These are phyloP conservation scores for Paraphaeosphaeria sporulosa DNA, from an alignment of 2,329 filamentous ascomycete genomes.

Conservation along the genomic window DNA sequence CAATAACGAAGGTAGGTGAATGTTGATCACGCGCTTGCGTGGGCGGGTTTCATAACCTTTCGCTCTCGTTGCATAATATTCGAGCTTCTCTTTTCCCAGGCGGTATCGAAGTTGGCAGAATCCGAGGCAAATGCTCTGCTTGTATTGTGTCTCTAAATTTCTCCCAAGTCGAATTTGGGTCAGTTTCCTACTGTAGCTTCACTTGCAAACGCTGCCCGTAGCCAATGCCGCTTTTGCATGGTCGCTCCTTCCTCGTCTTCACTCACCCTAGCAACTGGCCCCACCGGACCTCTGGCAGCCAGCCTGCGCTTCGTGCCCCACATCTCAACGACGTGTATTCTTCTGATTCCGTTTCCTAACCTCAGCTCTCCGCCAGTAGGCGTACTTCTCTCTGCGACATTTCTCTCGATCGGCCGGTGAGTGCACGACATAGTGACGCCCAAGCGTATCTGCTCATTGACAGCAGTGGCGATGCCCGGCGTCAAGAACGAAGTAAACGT, in stretches of 20 bases:
- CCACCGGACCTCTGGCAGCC: background rate
- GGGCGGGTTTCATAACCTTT: background rate
- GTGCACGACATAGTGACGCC: background rate
- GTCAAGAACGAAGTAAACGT: background rate
- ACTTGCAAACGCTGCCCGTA: background rate
- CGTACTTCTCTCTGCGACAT: background rate
- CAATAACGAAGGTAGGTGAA: background rate
- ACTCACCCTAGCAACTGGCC: background rate
- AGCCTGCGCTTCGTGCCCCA: background rate
- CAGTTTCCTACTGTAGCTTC: background rate
- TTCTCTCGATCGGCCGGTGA: slow-evolving; percentile 1
- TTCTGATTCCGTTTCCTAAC: background rate
- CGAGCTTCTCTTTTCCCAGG: background rate
- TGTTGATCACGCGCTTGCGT: background rate
- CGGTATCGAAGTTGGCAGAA: background rate
- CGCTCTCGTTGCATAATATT: background rate
- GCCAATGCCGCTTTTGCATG: background rate
- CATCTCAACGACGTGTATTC: background rate
- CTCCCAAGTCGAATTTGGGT: background rate
- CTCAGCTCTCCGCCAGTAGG: background rate
- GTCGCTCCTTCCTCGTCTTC: slow-evolving; percentile 7
- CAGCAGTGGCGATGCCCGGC: slow-evolving; percentile 1
- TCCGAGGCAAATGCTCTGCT: background rate
- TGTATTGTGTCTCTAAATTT: background rate
- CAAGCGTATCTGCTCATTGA: background rate